Percentiles rank a stretch among this genome's conserved stretches.
Evolutionary conservation across 352 stramenopile species (phyloP).

Genomic region (Phytophthora megakarya): DNA sequence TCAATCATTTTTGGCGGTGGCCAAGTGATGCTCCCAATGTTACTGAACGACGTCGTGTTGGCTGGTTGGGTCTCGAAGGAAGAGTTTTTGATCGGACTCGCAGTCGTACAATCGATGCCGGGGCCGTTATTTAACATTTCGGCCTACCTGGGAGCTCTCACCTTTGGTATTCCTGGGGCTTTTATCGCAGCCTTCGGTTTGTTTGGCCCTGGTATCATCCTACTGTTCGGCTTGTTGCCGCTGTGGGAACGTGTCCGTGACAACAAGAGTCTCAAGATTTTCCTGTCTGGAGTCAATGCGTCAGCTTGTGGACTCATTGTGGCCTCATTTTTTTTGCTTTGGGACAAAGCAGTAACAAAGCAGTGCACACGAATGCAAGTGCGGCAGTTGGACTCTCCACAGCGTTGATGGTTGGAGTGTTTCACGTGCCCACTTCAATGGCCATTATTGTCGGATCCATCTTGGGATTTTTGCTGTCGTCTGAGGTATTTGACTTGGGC

Average conservation of each 20-base stretch:
- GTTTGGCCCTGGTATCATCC: conserved; percentile 92
- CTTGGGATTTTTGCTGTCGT: conserved; percentile 58
- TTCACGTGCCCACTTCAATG: conserved; percentile 67
- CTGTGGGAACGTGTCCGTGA: conserved; percentile 92
- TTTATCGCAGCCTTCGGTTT: conserved; percentile 89
- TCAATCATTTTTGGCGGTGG: conserved; percentile 96
- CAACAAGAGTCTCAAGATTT: conserved; percentile 83
- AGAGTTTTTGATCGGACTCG: conserved; percentile 94
- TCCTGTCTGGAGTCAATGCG: conserved; percentile 91
- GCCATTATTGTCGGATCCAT: conserved; percentile 61
- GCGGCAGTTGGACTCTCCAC: conserved; percentile 88
- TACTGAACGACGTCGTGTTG: conserved; percentile 82
- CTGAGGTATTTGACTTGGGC: conserved; percentile 52
- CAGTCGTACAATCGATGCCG: conserved; percentile 92
- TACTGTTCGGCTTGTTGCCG: conserved; percentile 92
- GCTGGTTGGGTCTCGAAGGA: conserved; percentile 92
- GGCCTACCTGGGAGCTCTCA: conserved; percentile 90
- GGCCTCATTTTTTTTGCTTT: conserved; percentile 90
- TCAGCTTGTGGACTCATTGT: conserved; percentile 91
- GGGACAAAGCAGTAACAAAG: conserved; percentile 87
- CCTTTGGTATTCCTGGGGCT: conserved; percentile 85
- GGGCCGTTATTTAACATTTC: conserved; percentile 96
- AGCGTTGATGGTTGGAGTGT: conserved; percentile 80
- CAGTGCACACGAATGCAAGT: conserved; percentile 77
- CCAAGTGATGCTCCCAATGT: conserved; percentile 93